Evolutionary conservation across 495 filamentous ascomycete genomes (phyloP), one percentile per base, ranked within the genome.

Genomic region (Hypoxylon trugodes): DNA sequence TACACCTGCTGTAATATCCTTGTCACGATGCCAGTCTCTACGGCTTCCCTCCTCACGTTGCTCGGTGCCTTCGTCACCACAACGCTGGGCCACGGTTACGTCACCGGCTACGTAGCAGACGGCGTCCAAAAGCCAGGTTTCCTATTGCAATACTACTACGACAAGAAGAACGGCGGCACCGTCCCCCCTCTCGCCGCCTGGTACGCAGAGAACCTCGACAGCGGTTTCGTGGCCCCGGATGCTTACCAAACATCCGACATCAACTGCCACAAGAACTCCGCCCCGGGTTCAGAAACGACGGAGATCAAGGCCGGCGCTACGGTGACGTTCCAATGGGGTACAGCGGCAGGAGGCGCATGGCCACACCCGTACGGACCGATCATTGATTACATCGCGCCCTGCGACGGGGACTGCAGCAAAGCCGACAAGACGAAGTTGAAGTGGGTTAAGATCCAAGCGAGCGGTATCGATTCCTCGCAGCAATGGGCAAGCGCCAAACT

Each of bases 381-480:
- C 38, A 60, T 75, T 45, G 69, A 72, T 28, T 76, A 76, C 63
- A 47, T 75, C 53, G 74, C 73, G n/a, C 24, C 62, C 10, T 75
- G 74, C 60, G 51, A 65, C 52, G 73, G 72, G 3, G 66, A 74
- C 49, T 75, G 74, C 61, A 36, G 65, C 53, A 54, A 65, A 46
- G 61, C 64, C 18, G 73, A 76, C 50, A 74, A 73, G 66, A 71
- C 69, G 7, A 59, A 66, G 46, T 69, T 79, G 16, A 58, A 69
- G 49, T 79, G 77, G 71, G 61, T 76, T 67, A 80, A 80, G 68
- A 78, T 78, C 54, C 70, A 76, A 48, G 69, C 71, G 35, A 63
- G 58, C 18, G 71, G 73, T 16, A 65, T 66, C 56, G 68, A 72
- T 0, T 52, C 8, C 18, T 51, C 52, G 22, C 73, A 65, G 22